Percentiles rank a stretch among this genome's conserved stretches.
These are phyloP conservation scores for Musa beccarii DNA, from an alignment of 176 grass and related monocot species.

Conservation along the genomic window DNA sequence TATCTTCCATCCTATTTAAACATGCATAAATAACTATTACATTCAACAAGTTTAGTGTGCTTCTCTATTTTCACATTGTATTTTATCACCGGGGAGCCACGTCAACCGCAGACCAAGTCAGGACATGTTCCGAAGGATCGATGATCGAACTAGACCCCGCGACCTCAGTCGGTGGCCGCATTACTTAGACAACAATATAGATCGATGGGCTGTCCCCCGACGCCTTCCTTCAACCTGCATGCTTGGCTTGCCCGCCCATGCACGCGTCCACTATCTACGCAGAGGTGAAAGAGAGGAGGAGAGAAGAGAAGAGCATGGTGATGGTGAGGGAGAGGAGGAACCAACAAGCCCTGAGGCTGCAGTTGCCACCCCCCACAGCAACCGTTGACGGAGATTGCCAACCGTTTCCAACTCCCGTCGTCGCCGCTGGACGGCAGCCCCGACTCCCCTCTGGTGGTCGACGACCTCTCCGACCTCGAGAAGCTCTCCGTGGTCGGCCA, in stretches of 20 bases:
- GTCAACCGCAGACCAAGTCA: too few relatives aligned
- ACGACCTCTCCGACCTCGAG: conserved; percentile 26
- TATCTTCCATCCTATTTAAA: too few relatives aligned
- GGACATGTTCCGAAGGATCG: too few relatives aligned
- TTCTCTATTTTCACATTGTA: too few relatives aligned
- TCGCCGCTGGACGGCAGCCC: background rate
- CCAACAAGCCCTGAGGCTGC: background rate
- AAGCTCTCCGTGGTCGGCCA: conserved; percentile 26
- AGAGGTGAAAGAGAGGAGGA: background rate
- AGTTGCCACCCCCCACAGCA: background rate
- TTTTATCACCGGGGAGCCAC: too few relatives aligned
- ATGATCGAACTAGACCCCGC: too few relatives aligned
- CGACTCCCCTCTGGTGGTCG: background rate
- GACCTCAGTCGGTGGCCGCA: too few relatives aligned
- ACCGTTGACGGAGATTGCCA: background rate
- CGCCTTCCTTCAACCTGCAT: background rate
- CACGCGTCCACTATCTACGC: background rate
- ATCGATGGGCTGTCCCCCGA: too few relatives aligned
- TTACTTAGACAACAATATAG: too few relatives aligned
- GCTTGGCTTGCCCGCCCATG: background rate
- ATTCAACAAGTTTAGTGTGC: too few relatives aligned
- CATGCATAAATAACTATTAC: too few relatives aligned
- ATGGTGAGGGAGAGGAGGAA: conserved; percentile 5
- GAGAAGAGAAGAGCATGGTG: background rate
- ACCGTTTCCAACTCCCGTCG: background rate